Evolutionary conservation across 495 filamentous ascomycete species (phyloP).

Genomic region (Xylaria intraflava): DNA sequence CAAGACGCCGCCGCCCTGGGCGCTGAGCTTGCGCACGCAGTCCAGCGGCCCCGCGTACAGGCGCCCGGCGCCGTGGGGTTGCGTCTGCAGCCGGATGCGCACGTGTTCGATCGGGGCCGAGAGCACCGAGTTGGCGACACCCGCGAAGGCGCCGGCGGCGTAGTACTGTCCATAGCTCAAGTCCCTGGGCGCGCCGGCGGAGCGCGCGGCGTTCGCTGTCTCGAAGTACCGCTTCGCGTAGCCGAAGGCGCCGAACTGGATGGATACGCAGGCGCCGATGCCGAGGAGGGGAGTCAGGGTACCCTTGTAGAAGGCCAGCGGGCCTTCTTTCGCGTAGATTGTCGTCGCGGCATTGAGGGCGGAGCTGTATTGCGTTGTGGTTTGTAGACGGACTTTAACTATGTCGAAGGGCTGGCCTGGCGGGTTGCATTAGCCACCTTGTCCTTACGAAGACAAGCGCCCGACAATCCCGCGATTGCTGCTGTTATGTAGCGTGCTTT

Average conservation of each 20-base stretch:
- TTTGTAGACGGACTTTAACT: slow-evolving; percentile 95
- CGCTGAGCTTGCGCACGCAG: slow-evolving; percentile 77
- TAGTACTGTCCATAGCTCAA: slow-evolving; percentile 84
- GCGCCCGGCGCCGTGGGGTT: slow-evolving; percentile 73
- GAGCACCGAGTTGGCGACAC: slow-evolving; percentile 80
- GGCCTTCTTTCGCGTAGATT: slow-evolving; percentile 83
- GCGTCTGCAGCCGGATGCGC: slow-evolving; percentile 93
- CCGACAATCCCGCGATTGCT: too few species aligned
- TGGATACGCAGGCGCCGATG: slow-evolving; percentile 93
- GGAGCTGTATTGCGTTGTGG: slow-evolving; percentile 68
- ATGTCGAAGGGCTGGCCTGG: slow-evolving; percentile 98
- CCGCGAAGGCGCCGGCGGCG: slow-evolving; percentile 83
- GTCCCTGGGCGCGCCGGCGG: slow-evolving; percentile 30
- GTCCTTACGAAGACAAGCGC: too few species aligned
- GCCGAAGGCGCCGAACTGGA: slow-evolving; percentile 98
- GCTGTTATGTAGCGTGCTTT: too few species aligned
- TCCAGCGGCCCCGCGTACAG: slow-evolving; percentile 83
- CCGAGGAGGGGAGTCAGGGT: slow-evolving; percentile 93
- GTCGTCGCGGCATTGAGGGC: slow-evolving; percentile 72
- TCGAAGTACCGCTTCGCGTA: slow-evolving; percentile 82
- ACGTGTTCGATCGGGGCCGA: slow-evolving; percentile 95
- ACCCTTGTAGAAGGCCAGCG: slow-evolving; percentile 94
- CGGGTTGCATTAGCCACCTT: not conserved
- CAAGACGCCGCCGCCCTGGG: slow-evolving; percentile 55
- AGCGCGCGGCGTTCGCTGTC: slow-evolving; percentile 50